Conservation (phyloP, 2,329 filamentous ascomycete genomes). For the Sporothrix globosa region DNA sequence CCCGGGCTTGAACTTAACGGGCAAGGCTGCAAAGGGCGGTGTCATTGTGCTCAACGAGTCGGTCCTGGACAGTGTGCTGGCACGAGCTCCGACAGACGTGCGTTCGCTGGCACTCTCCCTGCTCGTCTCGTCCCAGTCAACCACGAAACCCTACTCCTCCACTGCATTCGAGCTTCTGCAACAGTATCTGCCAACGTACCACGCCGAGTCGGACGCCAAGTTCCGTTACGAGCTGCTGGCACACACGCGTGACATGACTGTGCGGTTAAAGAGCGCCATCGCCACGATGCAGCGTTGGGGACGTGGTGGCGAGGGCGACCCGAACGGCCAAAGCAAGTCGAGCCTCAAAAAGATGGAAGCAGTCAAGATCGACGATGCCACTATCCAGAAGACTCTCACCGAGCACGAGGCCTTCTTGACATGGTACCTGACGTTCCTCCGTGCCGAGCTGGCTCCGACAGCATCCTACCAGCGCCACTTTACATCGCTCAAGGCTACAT, state of each 20-base stretch:
- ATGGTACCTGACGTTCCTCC: conserved; percentile 75
- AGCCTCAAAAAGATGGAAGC: not conserved
- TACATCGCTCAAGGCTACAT: conserved; percentile 72
- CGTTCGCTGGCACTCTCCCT: conserved; percentile 81
- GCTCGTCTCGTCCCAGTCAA: conserved; percentile 73
- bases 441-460: conserved; percentile 73
- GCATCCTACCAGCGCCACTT: conserved; percentile 90
- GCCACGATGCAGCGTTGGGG: conserved; percentile 56
- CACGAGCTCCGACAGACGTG: conserved; percentile 64
- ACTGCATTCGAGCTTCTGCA: conserved; percentile 65
- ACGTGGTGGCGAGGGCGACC: conserved; percentile 39
- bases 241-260: conserved; percentile 74
- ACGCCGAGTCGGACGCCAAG: conserved; percentile 84
- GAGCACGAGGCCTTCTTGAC: conserved; percentile 67
- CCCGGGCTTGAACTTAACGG: conserved; percentile 45
- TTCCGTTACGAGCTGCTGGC: conserved; percentile 80
- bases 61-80: conserved; percentile 57
- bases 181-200: conserved; percentile 68
- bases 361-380: not conserved
- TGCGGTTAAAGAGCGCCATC: conserved; percentile 71
- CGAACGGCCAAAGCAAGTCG: conserved; percentile 40
- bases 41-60: conserved; percentile 46
- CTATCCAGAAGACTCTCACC: conserved; percentile 42
- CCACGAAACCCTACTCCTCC: conserved; percentile 70
- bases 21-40: conserved; percentile 34